These are phyloP conservation scores for Hyaloscypha finlandica DNA, from an alignment of 495 filamentous ascomycete genomes.

Conservation along the genomic window DNA sequence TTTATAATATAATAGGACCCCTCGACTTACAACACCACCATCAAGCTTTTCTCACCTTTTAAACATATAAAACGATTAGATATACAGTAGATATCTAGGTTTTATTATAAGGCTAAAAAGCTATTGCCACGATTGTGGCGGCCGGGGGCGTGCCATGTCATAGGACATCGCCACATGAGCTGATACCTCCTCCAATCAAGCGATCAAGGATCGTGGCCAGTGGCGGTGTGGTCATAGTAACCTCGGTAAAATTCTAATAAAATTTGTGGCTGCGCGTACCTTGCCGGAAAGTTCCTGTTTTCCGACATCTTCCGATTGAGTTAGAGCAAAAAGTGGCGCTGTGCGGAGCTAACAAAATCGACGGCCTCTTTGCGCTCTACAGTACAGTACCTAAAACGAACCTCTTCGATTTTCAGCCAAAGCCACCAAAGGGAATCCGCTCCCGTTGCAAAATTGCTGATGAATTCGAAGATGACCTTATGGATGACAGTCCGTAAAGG, in stretches of 20 bases:
- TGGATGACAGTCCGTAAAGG: conserved; percentile 16
- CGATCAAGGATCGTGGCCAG: no score
- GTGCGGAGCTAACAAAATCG: no score
- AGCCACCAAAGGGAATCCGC: conserved; percentile 17
- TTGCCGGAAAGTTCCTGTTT: conserved; percentile 1
- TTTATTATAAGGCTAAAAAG: no score
- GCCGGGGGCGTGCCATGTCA: no score
- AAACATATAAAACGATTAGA: no score
- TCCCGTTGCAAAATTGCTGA: conserved; percentile 18
- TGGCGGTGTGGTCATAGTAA: conserved; percentile 12
- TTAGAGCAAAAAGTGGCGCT: not conserved
- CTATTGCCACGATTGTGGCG: no score
- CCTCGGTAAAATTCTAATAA: conserved; percentile 16
- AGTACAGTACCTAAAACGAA: conserved; percentile 6
- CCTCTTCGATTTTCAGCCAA: conserved; percentile 21
- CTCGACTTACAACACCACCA: no score
- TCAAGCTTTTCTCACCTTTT: no score
- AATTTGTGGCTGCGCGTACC: conserved; percentile 1
- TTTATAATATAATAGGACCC: no score
- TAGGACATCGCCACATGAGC: no score
- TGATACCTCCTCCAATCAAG: no score
- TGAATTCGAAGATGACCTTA: conserved; percentile 21
- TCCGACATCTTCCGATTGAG: not conserved
- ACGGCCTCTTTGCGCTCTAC: not conserved
- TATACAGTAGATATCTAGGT: no score